A percentile compares a stretch with the other conserved stretches of the same genome.
phyloP scores from a whole-genome alignment of 345 rosid species.

The Eucalyptus grandis region DNA sequence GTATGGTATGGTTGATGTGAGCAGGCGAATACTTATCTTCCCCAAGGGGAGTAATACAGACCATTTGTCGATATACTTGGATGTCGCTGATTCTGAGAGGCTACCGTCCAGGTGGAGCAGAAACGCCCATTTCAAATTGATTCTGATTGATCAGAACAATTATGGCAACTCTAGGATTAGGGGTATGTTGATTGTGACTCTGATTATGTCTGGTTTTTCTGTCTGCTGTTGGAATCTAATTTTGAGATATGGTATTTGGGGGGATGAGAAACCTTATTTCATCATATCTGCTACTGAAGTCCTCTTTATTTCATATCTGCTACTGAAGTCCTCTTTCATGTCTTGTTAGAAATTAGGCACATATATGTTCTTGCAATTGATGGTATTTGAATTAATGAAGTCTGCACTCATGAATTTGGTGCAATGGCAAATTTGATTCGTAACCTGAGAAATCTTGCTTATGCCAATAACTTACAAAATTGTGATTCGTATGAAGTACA shows the following conservation, averaged over 20 bases:
- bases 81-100: slow-evolving; percentile 3
- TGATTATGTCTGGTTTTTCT: background rate
- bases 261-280: background rate
- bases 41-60: slow-evolving; percentile 10
- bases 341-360: background rate
- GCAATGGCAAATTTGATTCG: background rate
- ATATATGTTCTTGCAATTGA: background rate
- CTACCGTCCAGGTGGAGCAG: slow-evolving; percentile 12
- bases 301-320: background rate
- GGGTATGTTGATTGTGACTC: background rate
- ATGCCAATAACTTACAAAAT: background rate
- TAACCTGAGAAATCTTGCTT: background rate
- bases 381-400: background rate
- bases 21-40: background rate
- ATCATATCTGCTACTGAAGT: background rate
- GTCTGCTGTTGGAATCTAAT: background rate
- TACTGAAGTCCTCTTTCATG: background rate
- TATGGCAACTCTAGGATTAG: background rate
- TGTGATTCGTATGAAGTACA: background rate
- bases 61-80: slow-evolving; percentile 7
- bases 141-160: slow-evolving; percentile 1
- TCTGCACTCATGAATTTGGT: background rate
- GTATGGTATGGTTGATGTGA: slow-evolving; percentile 30
- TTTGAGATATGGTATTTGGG: background rate
- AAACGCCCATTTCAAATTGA: slow-evolving; percentile 1